These are phyloP conservation scores for Flaveria ramosissima DNA, from an alignment of 129 eudicot species.

Conservation along the genomic window DNA sequence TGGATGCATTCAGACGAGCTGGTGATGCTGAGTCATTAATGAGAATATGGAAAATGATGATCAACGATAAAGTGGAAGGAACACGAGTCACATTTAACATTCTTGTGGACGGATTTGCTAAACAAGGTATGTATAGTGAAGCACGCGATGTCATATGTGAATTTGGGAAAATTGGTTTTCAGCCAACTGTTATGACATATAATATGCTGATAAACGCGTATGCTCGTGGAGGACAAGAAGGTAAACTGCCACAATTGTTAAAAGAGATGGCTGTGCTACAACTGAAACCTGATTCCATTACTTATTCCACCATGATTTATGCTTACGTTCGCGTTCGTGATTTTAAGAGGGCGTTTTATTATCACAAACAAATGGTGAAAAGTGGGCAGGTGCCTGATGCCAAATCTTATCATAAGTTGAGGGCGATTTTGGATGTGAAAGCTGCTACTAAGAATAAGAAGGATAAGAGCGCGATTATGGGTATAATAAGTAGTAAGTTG, in stretches of 20 bases:
- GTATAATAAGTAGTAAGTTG: constrained; percentile 74
- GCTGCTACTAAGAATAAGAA: constrained; percentile 79
- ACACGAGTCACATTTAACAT: constrained; percentile 83
- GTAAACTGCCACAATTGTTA: constrained; percentile 73
- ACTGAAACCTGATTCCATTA: constrained; percentile 81
- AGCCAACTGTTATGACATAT: constrained; percentile 86
- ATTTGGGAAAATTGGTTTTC: constrained; percentile 76
- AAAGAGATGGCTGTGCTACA: constrained; percentile 79
- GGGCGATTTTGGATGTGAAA: constrained; percentile 82
- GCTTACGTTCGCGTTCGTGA: constrained; percentile 86
- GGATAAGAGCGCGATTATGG: constrained; percentile 90
- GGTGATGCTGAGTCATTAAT: constrained; percentile 73
- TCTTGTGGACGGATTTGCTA: constrained; percentile 88
- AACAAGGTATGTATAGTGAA: constrained; percentile 76
- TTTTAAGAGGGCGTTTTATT: constrained; percentile 83
- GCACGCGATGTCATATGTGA: constrained; percentile 85
- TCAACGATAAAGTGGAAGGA: constrained; percentile 72
- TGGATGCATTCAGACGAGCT: constrained; percentile 83
- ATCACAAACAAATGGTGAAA: constrained; percentile 93
- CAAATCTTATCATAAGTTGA: constrained; percentile 66
- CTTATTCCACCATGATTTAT: constrained; percentile 89
- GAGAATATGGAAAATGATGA: constrained; percentile 89
- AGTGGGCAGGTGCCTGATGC: constrained; percentile 91
- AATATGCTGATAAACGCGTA: constrained; percentile 94
- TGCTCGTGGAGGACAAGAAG: constrained; percentile 81